A percentile compares a stretch with the other conserved stretches of the same genome.
Evolutionary conservation across 495 filamentous ascomycete genomes (phyloP).

Genomic region (Filosporella fistucella): DNA sequence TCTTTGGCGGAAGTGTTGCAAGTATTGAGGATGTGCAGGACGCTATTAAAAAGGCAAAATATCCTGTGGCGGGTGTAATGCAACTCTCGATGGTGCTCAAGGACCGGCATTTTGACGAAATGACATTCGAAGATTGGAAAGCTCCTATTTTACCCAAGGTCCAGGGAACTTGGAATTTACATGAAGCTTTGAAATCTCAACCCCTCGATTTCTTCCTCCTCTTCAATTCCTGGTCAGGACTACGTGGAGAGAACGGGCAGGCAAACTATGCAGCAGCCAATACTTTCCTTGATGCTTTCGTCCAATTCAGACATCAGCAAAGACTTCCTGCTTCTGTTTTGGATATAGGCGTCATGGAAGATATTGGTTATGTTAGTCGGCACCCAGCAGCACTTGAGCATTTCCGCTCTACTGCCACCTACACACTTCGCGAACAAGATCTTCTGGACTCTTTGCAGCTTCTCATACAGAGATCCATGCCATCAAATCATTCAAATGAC

Average conservation of each 20-base stretch:
- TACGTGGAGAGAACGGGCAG: conserved; percentile 54
- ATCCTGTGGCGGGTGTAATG: conserved; percentile 36
- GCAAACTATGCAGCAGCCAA: conserved; percentile 61
- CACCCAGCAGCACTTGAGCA: neutral
- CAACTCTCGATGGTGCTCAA: conserved; percentile 26
- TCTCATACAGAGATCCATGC: neutral
- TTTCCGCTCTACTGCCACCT: neutral
- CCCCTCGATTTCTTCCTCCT: conserved; percentile 62
- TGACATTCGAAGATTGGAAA: conserved; percentile 36
- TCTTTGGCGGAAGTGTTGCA: neutral
- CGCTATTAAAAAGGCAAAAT: neutral
- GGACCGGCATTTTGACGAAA: conserved; percentile 37
- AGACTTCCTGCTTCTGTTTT: conserved; percentile 45
- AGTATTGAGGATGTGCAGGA: conserved; percentile 10
- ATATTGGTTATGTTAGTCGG: conserved; percentile 21
- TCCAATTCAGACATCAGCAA: conserved; percentile 36
- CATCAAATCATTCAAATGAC: neutral
- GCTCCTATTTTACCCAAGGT: conserved; percentile 38
- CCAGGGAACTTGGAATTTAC: conserved; percentile 45
- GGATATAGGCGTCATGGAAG: conserved; percentile 40
- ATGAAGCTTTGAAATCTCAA: conserved; percentile 26
- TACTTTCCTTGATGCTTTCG: conserved; percentile 50
- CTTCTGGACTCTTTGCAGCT: neutral
- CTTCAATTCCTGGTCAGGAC: conserved; percentile 53
- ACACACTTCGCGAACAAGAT: neutral